Evolutionary conservation across 1,139 yeast species (phyloP).

Genomic region (Kodamaea arcana): DNA sequence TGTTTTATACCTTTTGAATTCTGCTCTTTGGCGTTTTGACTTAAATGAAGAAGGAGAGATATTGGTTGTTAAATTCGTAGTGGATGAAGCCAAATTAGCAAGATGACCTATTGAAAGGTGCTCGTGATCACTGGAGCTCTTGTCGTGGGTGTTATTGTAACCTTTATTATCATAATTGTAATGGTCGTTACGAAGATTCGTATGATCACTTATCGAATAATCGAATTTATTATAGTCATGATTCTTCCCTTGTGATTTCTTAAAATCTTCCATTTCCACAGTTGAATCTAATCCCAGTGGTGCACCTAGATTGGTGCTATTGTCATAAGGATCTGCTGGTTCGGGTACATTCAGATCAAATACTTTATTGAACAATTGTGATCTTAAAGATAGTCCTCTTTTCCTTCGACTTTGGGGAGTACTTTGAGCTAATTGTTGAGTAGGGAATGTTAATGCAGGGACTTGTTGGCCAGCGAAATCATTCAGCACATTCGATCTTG

Average conservation of each 20-base stretch:
- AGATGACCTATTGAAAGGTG: slow-evolving; percentile 19
- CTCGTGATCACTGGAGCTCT: slow-evolving; percentile 30
- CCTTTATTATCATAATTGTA: too few species aligned
- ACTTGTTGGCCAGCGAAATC: too few species aligned
- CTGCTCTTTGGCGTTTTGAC: slow-evolving; percentile 17
- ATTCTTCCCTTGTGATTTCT: too few species aligned
- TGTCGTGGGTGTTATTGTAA: slow-evolving; percentile 15
- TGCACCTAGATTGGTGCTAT: too few species aligned
- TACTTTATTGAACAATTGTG: slow-evolving; percentile 63
- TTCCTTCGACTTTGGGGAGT: slow-evolving; percentile 43
- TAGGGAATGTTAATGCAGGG: neutral
- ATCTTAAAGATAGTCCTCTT: slow-evolving; percentile 70
- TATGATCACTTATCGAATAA: neutral
- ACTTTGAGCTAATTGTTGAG: too few species aligned
- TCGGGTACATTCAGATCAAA: slow-evolving; percentile 10
- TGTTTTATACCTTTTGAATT: slow-evolving; percentile 16
- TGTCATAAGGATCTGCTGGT: neutral
- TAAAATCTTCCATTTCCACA: slow-evolving; percentile 8
- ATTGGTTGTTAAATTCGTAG: slow-evolving; percentile 23
- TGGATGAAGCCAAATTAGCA: slow-evolving; percentile 20
- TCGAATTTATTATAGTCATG: too few species aligned
- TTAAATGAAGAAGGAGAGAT: slow-evolving; percentile 23
- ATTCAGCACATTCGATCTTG: too few species aligned
- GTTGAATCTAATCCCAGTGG: slow-evolving; percentile 4
- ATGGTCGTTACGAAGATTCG: too few species aligned